Evolutionary conservation across 371 early-diverging fungal genomes (phyloP), one percentile per base, ranked within the genome.

Genomic region (Lichtheimia hyalospora): DNA sequence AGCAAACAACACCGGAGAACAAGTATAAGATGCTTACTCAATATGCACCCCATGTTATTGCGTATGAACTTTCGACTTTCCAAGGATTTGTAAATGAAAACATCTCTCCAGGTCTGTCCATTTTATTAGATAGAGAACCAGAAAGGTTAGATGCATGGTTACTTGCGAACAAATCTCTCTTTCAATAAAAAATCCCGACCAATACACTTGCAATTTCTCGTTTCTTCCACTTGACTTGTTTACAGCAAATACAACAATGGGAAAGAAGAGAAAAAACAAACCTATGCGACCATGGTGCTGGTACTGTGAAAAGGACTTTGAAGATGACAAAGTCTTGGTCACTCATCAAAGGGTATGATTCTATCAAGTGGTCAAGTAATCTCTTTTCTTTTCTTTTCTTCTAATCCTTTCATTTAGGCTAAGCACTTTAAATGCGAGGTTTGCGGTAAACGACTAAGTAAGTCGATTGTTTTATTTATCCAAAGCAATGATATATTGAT

Each of bases 241-340:
- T 34, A 34, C 34, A 34, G 10, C 34, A 34, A 27, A 34, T 34
- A 34, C 8, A 3, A 44, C 10, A 40, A 75, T 75, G 75, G 76
- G 76, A 42, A 79, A 76, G 64, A 80, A 76, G 55, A 79, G 71
- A 66, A 80, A 74, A 57, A 65, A 70, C 15, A 79, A 79, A 62
- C 58, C 64, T 42, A 56, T 68, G 57, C 68, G 77, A 42, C 80
- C 80, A 25, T 80, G 80, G 80, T 80, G 80, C 56, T 80, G 95
- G 96, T 97, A 96, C 72, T 98, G 98, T 74, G 95, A 96, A 69
- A 86, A 96, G 62, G 95, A 95, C 57, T 98, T 98, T 71, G 96
- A 96, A 56, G 96, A 96, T 72, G 96, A 96, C 60, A 95, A 94
- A 69, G 90, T 95, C 8, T 82, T 98, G 55, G 89, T 97, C 39